Conservation (phyloP, 2,329 filamentous ascomycete genomes). For the Fusarium tanahbumbuense region DNA sequence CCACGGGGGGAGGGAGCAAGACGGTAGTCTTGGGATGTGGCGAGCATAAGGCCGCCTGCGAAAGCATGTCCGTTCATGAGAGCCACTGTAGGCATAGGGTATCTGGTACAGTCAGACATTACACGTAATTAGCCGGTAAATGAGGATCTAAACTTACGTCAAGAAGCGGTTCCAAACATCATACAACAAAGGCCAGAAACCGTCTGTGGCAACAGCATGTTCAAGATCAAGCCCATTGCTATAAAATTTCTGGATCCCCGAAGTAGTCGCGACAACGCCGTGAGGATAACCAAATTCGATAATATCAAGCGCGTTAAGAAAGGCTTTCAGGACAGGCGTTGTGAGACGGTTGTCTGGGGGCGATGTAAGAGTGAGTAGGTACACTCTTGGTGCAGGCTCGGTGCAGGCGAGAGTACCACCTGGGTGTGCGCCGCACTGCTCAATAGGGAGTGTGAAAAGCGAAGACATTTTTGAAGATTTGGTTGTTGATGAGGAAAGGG, state of each 20-base stretch:
- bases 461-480: constrained; percentile 29
- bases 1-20: constrained; percentile 77
- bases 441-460: constrained; percentile 65
- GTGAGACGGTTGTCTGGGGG: constrained; percentile 82
- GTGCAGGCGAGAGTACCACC: constrained; percentile 73
- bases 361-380: constrained; percentile 77
- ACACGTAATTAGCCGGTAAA: not conserved
- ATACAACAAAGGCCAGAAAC: constrained; percentile 74
- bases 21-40: constrained; percentile 86
- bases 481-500: not conserved
- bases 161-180: constrained; percentile 71
- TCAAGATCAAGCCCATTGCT: constrained; percentile 84
- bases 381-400: constrained; percentile 69
- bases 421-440: constrained; percentile 57
- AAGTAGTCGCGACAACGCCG: constrained; percentile 84
- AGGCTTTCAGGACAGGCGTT: constrained; percentile 72
- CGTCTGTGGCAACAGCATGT: constrained; percentile 68
- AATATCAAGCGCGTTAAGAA: constrained; percentile 79
- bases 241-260: constrained; percentile 81
- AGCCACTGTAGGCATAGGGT: constrained; percentile 85
- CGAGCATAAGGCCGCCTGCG: constrained; percentile 83
- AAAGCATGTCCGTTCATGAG: constrained; percentile 84
- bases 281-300: constrained; percentile 73
- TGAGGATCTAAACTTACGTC: constrained; percentile 40
- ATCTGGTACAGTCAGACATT: constrained; percentile 51